Evolutionary conservation across 2,329 filamentous ascomycete species (phyloP).

Genomic region (Cryphonectria nitschkei): DNA sequence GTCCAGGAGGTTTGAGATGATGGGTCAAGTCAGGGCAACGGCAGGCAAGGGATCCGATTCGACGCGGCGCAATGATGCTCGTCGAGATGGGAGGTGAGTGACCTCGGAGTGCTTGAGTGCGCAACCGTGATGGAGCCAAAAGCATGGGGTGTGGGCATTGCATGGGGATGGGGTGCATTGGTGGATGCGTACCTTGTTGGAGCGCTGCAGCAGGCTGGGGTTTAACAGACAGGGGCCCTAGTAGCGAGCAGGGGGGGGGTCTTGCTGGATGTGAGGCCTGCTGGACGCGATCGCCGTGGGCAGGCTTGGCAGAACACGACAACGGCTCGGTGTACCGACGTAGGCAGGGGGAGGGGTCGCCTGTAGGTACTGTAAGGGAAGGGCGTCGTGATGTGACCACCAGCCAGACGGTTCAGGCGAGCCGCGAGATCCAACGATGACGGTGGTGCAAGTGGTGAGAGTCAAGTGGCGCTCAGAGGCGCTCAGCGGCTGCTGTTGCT

Average conservation of each 20-base stretch:
- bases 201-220: conserved; percentile 11
- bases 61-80: conserved; percentile 23
- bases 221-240: conserved; percentile 23
- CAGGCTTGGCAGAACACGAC: conserved; percentile 10
- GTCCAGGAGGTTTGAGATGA: conserved; percentile 22
- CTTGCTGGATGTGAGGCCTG: conserved; percentile 20
- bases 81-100: conserved; percentile 27
- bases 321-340: conserved; percentile 7
- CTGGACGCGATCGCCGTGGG: conserved; percentile 18
- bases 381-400: conserved; percentile 2
- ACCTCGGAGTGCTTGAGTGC: conserved; percentile 22
- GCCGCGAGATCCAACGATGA: neutral
- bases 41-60: conserved; percentile 29
- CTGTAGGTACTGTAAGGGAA: neutral
- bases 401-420: neutral
- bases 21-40: conserved; percentile 10
- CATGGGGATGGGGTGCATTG: conserved; percentile 19
- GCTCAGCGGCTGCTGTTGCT: neutral
- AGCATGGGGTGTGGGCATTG: conserved; percentile 10
- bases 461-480: neutral
- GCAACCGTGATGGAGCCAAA: neutral
- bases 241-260: conserved; percentile 13
- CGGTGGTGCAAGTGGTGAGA: conserved; percentile 4
- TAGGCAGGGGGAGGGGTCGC: neutral
- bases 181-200: conserved; percentile 23